Evolutionary conservation across 371 early-diverging fungal genomes (phyloP).

Genomic region (Mucor lusitanicus): DNA sequence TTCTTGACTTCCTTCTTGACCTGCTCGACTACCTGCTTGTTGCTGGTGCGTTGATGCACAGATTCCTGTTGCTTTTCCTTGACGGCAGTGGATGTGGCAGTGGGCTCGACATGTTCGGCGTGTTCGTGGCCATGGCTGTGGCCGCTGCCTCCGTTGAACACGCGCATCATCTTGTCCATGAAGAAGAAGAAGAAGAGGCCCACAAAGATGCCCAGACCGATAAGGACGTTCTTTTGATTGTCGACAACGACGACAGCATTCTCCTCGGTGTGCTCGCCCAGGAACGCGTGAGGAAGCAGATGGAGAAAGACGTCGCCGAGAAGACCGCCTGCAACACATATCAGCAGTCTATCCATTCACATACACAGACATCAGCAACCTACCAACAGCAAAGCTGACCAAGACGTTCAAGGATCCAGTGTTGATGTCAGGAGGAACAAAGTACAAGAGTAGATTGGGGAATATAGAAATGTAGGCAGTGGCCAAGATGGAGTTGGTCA

Average conservation of each 20-base stretch:
- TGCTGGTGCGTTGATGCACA: not conserved
- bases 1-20: constrained; percentile 6
- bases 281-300: constrained; percentile 79
- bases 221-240: constrained; percentile 62
- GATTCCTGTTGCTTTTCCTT: not conserved
- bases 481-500: constrained; percentile 73
- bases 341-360: no score
- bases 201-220: constrained; percentile 75
- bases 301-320: constrained; percentile 90
- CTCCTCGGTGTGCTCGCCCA: constrained; percentile 24
- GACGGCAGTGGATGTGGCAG: not conserved
- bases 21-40: constrained; percentile 1
- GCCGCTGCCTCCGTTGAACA: constrained; percentile 60
- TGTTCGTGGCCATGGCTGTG: constrained; percentile 58
- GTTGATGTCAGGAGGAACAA: constrained; percentile 79
- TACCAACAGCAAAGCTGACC: constrained; percentile 83
- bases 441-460: constrained; percentile 79
- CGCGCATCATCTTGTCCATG: constrained; percentile 80
- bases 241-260: not conserved
- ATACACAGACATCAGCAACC: not conserved
- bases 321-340: constrained; percentile 56
- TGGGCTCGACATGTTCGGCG: not conserved
- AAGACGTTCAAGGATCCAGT: constrained; percentile 70
- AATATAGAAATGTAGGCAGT: constrained; percentile 85
- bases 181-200: constrained; percentile 76